A percentile compares a stretch with the other conserved stretches of the same genome.
Evolutionary conservation across 2,329 filamentous ascomycete genomes (phyloP).

Genomic region (Colletotrichum sp.): DNA sequence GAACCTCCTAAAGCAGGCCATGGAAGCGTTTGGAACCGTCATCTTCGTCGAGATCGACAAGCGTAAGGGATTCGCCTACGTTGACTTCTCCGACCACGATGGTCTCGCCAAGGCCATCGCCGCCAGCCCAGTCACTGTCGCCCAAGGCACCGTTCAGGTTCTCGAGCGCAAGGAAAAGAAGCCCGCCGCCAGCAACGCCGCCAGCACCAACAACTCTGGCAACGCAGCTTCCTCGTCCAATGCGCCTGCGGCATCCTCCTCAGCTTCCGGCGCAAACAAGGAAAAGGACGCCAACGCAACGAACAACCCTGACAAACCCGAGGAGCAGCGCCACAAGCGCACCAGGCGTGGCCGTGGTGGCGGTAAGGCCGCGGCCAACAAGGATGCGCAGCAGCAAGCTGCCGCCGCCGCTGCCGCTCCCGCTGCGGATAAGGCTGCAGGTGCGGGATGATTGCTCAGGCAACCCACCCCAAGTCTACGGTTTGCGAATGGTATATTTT

Average conservation of each 20-base stretch:
- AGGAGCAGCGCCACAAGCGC: conserved; percentile 25
- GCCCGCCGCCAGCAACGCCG: conserved; percentile 28
- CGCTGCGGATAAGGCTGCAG: conserved; percentile 6
- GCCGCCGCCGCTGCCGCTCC: neutral
- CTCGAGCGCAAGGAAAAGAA: conserved; percentile 77
- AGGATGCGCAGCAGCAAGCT: conserved; percentile 6
- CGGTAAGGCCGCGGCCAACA: conserved; percentile 18
- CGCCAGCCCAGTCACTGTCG: conserved; percentile 81
- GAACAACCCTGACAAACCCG: conserved; percentile 21
- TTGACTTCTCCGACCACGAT: conserved; percentile 80
- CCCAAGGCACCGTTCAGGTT: conserved; percentile 85
- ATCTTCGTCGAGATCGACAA: conserved; percentile 90
- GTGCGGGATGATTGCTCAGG: conserved; percentile 15
- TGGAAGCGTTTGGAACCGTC: conserved; percentile 76
- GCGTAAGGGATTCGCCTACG: conserved; percentile 92
- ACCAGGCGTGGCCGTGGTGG: conserved; percentile 28
- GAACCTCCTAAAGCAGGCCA: conserved; percentile 73
- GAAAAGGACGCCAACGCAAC: conserved; percentile 4
- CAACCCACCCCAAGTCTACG: neutral
- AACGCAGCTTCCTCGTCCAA: neutral
- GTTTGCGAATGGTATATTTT: neutral
- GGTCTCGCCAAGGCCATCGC: conserved; percentile 79
- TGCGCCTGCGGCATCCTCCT: neutral
- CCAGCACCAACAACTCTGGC: conserved; percentile 8
- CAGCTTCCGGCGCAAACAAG: neutral